A percentile compares a stretch with the other conserved stretches of the same genome.
Conservation (phyloP, 495 filamentous ascomycete species). For the Annulohypoxylon nitens region DNA sequence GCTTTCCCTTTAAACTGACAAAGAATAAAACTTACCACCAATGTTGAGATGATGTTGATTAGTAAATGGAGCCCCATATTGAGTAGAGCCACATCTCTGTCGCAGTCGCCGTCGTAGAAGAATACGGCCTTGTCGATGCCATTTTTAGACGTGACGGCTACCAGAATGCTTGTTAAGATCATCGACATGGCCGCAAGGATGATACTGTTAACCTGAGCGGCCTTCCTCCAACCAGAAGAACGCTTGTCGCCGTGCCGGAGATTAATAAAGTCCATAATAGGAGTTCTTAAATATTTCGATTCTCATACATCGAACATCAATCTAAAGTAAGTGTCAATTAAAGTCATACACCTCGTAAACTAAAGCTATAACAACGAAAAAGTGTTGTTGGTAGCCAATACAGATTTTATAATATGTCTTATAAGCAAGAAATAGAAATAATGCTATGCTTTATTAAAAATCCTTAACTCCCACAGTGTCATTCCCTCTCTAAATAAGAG, state of each 20-base stretch:
- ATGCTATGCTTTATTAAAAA: too few species aligned
- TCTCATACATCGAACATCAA: neutral
- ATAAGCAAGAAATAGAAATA: too few species aligned
- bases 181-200: slow-evolving; percentile 37
- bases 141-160: slow-evolving; percentile 18
- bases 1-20: too few species aligned
- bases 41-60: slow-evolving; percentile 44
- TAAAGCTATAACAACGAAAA: too few species aligned
- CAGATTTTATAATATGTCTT: too few species aligned
- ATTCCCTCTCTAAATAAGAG: too few species aligned
- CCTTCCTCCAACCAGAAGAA: slow-evolving; percentile 41
- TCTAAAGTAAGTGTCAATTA: too few species aligned
- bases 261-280: slow-evolving; percentile 32
- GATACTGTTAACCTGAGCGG: slow-evolving; percentile 44
- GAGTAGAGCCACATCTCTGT: slow-evolving; percentile 24
- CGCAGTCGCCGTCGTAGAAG: slow-evolving; percentile 37
- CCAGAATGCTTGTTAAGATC: slow-evolving; percentile 20
- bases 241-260: neutral
- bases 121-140: slow-evolving; percentile 29
- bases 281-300: neutral
- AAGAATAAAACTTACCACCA: slow-evolving; percentile 47
- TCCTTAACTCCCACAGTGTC: too few species aligned
- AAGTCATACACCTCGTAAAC: too few species aligned
- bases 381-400: too few species aligned
- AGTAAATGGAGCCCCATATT: slow-evolving; percentile 43